Evolutionary conservation across 2,329 filamentous ascomycete species (phyloP), one percentile per base, ranked within the genome.

Genomic region (Penicillium concentricum): DNA sequence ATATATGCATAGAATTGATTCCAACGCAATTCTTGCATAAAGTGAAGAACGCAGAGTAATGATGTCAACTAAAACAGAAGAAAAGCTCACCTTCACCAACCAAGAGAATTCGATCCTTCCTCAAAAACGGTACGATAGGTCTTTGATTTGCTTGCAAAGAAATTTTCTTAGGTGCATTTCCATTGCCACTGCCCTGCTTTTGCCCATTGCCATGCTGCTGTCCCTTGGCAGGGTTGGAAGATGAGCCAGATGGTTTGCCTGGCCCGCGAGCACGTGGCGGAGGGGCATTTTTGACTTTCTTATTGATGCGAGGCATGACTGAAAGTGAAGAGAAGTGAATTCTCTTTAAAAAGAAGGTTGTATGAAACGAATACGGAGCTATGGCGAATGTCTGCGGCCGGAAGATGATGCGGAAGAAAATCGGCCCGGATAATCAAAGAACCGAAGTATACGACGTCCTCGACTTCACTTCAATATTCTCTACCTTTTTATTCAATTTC

Each of bases 51-150:
- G 42, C 15, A 48, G 37, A 12, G 32, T 47, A 55, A 59, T 28
- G 20, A 30, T 22, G 24, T 20, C 35, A 22, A 65, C 39, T 37
- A 38, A 39, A 53, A 38, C 15, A 22, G n/a, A 51, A 58, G 47
- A 34, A 34, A 34, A 52, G 64, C 74, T 66, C 58, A 76, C 77
- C 77, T 69, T 79, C 77, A 15, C 77, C 77, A 63, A 79, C 63
- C 28, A 79, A 64, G 26, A 79, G 64, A 43, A 79, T 70, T 44
- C 75, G 70, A 69, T 79, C 77, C 22, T 63, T 68, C 46, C 63
- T 71, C 35, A 70, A 62, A 61, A 79, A 79, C 1, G 76, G 77
- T 45, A 77, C 68, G 44, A 70, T 70, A 15, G 73, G 72, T 39
- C 66, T 63, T 38, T 64, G 66, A 45, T 72, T 65, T 30, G 52